Base-by-base conservation (phyloP, 495 filamentous ascomycete genomes). In the Penicillium flavigenum region DNA sequence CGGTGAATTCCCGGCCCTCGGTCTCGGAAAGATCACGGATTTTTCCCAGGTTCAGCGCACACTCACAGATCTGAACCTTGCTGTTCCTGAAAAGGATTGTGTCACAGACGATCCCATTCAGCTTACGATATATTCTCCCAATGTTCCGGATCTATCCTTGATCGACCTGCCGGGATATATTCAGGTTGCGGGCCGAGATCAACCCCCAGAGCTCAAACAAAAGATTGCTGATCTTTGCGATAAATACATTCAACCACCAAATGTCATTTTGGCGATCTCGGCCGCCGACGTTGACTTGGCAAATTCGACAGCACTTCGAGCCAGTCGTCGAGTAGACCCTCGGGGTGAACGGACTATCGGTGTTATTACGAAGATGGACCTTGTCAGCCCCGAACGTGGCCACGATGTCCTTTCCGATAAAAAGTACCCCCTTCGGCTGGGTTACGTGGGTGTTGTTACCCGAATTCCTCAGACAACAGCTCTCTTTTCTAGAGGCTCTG, bases 91-190 rank as follows among this genome's bases (percentile, higher is more conserved):
- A 39, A 83, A 79, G 53, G 86, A 96, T 56, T 98, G 95, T 68
- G 92, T 99, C 36, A 90, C 89, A 4, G 93, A 99, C 65, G 94
- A 98, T 65, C 94, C 94, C 0, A 99, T 99, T 59, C 93, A 94
- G 59, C 84, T 99, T 31, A 88, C 87, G 2, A 96, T 99, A 43
- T 92, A 94, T 66, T 98, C 94, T 1, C 95, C 93, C 1, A 88
- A 91, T 60, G 92, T 99, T 38, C 94, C 94, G 0, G 95, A 99
- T 68, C 83, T 99, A 20, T 98, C 95, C 3, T 78, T 99, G 27
- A 98, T 97, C 58, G 94, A 99, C 68, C 83, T 99, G 10, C 94
- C 94, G 3, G 94, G 94, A 0, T 99, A 99, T 62, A 98, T 99
- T 48, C 94, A 98, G 66, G 90, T 99, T 44, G 87, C 89, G 34